Evolutionary conservation across 2,329 filamentous ascomycete species (phyloP), one percentile per base, ranked within the genome.

Genomic region (Fusarium sp.): DNA sequence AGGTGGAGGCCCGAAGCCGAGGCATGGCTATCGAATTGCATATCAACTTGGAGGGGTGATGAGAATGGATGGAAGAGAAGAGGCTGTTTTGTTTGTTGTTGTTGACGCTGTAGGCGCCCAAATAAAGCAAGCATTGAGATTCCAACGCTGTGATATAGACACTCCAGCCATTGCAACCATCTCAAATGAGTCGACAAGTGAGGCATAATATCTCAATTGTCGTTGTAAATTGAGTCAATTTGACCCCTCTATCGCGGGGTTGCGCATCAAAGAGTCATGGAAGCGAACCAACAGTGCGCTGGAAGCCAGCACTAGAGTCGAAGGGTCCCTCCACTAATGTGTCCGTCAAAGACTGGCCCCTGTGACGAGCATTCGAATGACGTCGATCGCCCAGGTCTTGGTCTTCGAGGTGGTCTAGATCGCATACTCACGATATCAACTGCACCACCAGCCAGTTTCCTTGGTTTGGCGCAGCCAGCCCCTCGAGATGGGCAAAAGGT

Each of bases 161-260:
- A 58, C 51, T 63, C 50, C 60, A 50, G 35, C 21, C 20, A 52
- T 27, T 36, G 21, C 11, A 58, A 23, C 48, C 40, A 53, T 17
- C 23, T 25, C 23, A 23, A 37, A 8, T 11, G 45, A 62, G 43
- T 31, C 29, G 36, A 37, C 39, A 46, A 51, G 40, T 64, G 60
- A 63, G 58, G 51, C 40, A 58, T 58, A 63, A 63, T 52, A 58
- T 58, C 46, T 58, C 58, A 63, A 64, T 58, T 48, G 51, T 35
- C 39, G 29, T 45, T 39, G 36, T 31, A 15, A 42, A 20, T 58
- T 57, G 51, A 45, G 35, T 62, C 65, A 62, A 69, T 48, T 66
- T 43, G 27, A 67, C 43, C 64, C 52, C 64, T 67, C 64, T 33
- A 63, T 58, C 63, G 64, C 58, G 63, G 63, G 63, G 63, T 67